Evolutionary conservation across 371 early-diverging fungal genomes (phyloP).

Genomic region (Mucor plumbeus): DNA sequence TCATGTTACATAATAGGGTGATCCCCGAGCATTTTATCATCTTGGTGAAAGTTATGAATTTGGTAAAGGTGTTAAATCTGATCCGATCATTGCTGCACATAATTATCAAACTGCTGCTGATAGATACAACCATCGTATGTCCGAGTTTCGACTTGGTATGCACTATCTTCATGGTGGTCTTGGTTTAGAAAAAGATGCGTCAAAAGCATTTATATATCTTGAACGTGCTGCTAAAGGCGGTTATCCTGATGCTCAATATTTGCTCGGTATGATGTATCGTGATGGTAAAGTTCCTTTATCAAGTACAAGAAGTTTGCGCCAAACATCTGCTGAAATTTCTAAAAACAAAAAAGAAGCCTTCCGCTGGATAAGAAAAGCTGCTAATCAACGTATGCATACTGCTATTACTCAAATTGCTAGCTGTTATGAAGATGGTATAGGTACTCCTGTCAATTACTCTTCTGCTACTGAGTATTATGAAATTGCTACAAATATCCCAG

Average conservation of each 20-base stretch:
- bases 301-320: not conserved
- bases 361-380: conserved; percentile 67
- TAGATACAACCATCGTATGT: conserved; percentile 10
- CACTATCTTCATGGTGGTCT: conserved; percentile 42
- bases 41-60: conserved; percentile 49
- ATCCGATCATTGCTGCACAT: conserved; percentile 29
- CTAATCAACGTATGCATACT: conserved; percentile 60
- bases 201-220: conserved; percentile 39
- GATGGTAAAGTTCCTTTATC: conserved; percentile 31
- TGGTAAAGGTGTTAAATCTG: conserved; percentile 36
- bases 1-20: conserved; percentile 27
- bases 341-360: conserved; percentile 53
- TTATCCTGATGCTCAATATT: conserved; percentile 46
- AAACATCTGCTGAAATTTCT: conserved; percentile 7
- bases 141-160: conserved; percentile 38
- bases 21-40: conserved; percentile 43
- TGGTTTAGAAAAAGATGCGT: conserved; percentile 32
- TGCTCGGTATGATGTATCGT: conserved; percentile 49
- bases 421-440: conserved; percentile 75
- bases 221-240: conserved; percentile 42
- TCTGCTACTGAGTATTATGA: conserved; percentile 71
- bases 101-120: conserved; percentile 46
- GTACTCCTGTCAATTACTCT: conserved; percentile 54
- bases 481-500: conserved; percentile 53
- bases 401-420: conserved; percentile 75